Percentiles rank a stretch among this genome's conserved stretches.
phyloP scores from a whole-genome alignment of 176 grass and related monocot genomes.

The maize (Zea mays) region Zm-B73-REFERENCE-NAM-5.0 NC_050101.1:5416501-5417000 shows the following conservation, averaged over 20 bases:
- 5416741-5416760: constrained; percentile 55
- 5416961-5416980: constrained; percentile 53
- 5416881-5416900: constrained; percentile 50
- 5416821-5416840: constrained; percentile 71
- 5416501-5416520: constrained; percentile 33
- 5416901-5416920: constrained; percentile 77
- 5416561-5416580: constrained; percentile 91
- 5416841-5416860: constrained; percentile 58
- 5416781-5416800: constrained; percentile 61
- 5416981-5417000: constrained; percentile 40
- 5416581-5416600: constrained; percentile 89
- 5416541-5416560: constrained; percentile 59
- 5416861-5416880: constrained; percentile 54
- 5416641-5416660: constrained; percentile 88
- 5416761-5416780: constrained; percentile 41
- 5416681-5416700: constrained; percentile 50
- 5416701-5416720: constrained; percentile 48
- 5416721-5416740: constrained; percentile 57
- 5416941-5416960: constrained; percentile 98
- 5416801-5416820: constrained; percentile 57
- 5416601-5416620: constrained; percentile 99
- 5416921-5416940: constrained; percentile 88
- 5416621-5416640: constrained; percentile 96
- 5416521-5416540: not conserved
- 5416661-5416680: constrained; percentile 82